Conservation (phyloP, 2,329 filamentous ascomycete species). For the Paecilomyces sp. region DNA sequence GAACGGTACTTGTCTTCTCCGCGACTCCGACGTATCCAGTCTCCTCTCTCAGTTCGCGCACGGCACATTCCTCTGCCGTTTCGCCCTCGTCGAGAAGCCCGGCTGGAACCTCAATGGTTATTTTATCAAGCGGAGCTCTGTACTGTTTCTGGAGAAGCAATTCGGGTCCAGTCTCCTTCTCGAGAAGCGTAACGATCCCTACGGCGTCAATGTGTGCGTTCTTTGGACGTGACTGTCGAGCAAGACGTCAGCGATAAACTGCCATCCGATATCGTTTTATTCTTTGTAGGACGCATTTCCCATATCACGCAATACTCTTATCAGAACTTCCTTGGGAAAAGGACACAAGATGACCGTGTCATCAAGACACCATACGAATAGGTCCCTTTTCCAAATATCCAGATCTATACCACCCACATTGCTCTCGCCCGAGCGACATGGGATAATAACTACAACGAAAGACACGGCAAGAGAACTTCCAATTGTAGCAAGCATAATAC, state of each 20-base stretch:
- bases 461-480: background rate
- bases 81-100: constrained; percentile 54
- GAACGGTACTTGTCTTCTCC: constrained; percentile 33
- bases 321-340: background rate
- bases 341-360: background rate
- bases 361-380: background rate
- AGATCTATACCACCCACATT: background rate
- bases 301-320: background rate
- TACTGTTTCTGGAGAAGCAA: constrained; percentile 53
- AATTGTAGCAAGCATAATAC: background rate
- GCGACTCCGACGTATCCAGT: constrained; percentile 53
- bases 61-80: constrained; percentile 47
- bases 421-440: background rate
- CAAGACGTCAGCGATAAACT: background rate
- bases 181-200: constrained; percentile 54
- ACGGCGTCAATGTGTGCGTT: constrained; percentile 50
- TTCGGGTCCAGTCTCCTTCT: constrained; percentile 44
- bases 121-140: constrained; percentile 51
- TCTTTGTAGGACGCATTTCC: background rate
- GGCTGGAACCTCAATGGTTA: constrained; percentile 55
- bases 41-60: constrained; percentile 56
- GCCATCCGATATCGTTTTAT: background rate
- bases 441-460: background rate
- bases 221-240: constrained; percentile 37
- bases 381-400: background rate